Conservation (phyloP, 805 yeast species). For the Kurtzmaniella cleridarum region DNA sequence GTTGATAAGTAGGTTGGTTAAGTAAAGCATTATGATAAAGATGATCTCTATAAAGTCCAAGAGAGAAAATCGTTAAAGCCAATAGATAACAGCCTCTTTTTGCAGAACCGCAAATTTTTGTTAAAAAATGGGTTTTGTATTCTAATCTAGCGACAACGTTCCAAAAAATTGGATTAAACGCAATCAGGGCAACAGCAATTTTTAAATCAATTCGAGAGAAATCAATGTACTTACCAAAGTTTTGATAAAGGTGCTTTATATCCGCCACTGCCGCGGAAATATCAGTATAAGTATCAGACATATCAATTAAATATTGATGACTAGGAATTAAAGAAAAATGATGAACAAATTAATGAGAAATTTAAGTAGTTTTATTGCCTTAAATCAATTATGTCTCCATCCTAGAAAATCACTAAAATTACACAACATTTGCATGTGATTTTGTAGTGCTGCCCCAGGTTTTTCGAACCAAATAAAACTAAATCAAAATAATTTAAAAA, state of each 20-base stretch:
- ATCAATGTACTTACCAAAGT: conserved; percentile 12
- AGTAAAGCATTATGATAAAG: conserved; percentile 66
- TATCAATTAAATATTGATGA: too few relatives aligned
- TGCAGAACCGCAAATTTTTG: conserved; percentile 66
- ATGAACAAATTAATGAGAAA: too few relatives aligned
- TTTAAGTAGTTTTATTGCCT: too few relatives aligned
- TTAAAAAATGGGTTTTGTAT: conserved; percentile 68
- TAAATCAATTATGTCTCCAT: too few relatives aligned
- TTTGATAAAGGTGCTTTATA: background rate
- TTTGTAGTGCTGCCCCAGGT: too few relatives aligned
- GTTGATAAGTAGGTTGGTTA: conserved; percentile 62
- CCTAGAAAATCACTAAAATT: too few relatives aligned
- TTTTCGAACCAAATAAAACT: too few relatives aligned
- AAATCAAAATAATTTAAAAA: too few relatives aligned
- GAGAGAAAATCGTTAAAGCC: conserved; percentile 76
- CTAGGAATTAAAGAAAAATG: too few relatives aligned
- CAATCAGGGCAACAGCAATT: conserved; percentile 57
- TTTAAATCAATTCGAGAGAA: conserved; percentile 14
- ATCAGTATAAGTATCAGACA: too few relatives aligned
- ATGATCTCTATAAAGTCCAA: conserved; percentile 80
- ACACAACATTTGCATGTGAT: too few relatives aligned
- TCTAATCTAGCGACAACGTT: conserved; percentile 86
- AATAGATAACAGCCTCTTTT: conserved; percentile 77
- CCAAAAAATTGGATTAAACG: conserved; percentile 95
- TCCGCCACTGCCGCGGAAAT: background rate